These are phyloP conservation scores for Colletotrichum musicola DNA, from an alignment of 2,329 filamentous ascomycete genomes.

Conservation along the genomic window DNA sequence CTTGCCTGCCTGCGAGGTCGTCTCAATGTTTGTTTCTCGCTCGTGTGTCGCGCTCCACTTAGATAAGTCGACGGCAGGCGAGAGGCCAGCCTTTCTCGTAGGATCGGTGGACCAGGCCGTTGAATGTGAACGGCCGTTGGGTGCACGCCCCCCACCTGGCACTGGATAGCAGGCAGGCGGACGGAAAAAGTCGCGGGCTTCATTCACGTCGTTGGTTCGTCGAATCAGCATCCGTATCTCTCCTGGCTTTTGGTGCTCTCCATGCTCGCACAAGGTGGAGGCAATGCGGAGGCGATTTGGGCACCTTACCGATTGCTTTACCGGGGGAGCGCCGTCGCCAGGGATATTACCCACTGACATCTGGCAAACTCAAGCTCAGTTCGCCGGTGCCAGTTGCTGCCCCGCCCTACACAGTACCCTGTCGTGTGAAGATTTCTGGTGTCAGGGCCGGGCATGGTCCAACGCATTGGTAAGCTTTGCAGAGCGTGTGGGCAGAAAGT, in stretches of 20 bases:
- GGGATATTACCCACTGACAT: conserved; percentile 14
- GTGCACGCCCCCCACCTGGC: conserved; percentile 23
- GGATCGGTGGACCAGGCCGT: conserved; percentile 35
- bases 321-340: conserved; percentile 5
- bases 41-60: conserved; percentile 26
- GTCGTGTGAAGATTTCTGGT: conserved; percentile 19
- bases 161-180: not conserved
- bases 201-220: conserved; percentile 20
- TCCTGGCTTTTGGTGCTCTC: not conserved
- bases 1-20: conserved; percentile 31
- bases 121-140: conserved; percentile 30
- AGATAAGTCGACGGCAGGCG: conserved; percentile 38
- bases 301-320: conserved; percentile 30
- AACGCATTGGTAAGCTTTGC: conserved; percentile 23
- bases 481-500: conserved; percentile 6
- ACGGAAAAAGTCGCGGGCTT: conserved; percentile 11
- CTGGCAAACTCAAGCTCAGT: conserved; percentile 3
- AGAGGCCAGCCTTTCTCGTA: conserved; percentile 36
- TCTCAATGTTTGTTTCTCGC: conserved; percentile 18
- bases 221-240: conserved; percentile 21
- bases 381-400: conserved; percentile 3
- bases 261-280: conserved; percentile 6
- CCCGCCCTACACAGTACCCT: conserved; percentile 15
- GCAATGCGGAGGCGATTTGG: conserved; percentile 33
- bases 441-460: conserved; percentile 17